Base-by-base conservation (phyloP, 2,329 filamentous ascomycete species). In the Cladophialophora yegresii region DNA sequence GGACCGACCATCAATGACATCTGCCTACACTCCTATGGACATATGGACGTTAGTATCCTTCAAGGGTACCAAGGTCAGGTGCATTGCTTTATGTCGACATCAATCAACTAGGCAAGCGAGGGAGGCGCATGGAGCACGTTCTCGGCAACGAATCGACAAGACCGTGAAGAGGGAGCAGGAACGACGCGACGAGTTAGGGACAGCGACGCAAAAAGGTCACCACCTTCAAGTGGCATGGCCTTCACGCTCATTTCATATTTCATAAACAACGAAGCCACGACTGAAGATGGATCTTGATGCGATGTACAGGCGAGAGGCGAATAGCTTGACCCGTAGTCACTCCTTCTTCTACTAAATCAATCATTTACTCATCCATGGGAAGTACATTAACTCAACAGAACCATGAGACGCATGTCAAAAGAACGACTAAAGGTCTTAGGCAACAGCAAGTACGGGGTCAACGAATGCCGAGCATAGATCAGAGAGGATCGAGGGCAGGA, bases 271-370 rank as follows among this genome's bases (percentile, higher is more conserved):
- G 13, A 50, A 50, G 28, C 12, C 8, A 26, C 13, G 36, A 22
- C 6, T 13, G 26, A 26, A 8, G 26, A 55, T 40, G 30, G 20
- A n/a, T 36, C 9, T 9, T 3, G 16, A 26, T 5, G 30, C 23
- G 54, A 43, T 23, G 36, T 12, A 45, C 28, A 40, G 23, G 26
- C 26, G 36, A n/a, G 16, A 16, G n/a, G n/a, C 20, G 6, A 20
- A 12, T 32, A 30, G 36, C 36, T 30, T 32, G 40, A 57, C 40
- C 36, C 55, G 16, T 58, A 58, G 55, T 49, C 55, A 49, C 20
- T 58, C 55, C 5, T 58, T 58, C 13, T n/a, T 26, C 45, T 13
- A 20, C n/a, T 28, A 3, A 4, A 49, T 49, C 12, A 12, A 26
- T 28, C 20, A 7, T 50, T 23, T 9, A 23, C 5, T 16, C 2